A percentile compares a stretch with the other conserved stretches of the same genome.
Conservation (phyloP, 148 eudicot species). For the Rhododendron simsii region DNA sequence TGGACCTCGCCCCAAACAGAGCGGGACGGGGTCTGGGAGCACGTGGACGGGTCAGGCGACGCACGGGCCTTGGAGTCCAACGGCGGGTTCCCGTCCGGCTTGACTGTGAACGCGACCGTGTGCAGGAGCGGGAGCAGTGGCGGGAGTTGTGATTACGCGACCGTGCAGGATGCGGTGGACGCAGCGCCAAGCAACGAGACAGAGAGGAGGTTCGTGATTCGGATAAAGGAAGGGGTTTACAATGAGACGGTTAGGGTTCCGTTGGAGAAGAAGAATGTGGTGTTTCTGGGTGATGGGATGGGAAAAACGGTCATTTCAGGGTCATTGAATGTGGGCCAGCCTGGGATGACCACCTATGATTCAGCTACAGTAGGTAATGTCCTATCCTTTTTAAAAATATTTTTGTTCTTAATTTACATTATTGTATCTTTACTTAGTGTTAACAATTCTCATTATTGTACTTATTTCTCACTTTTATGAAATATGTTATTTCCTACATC, state of each 20-base stretch:
- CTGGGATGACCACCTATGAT: slow-evolving; percentile 58
- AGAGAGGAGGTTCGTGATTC: slow-evolving; percentile 43
- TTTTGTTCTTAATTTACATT: neutral
- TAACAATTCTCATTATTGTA: neutral
- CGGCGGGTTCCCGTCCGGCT: slow-evolving; percentile 25
- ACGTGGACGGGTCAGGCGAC: neutral
- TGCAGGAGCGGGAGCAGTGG: slow-evolving; percentile 33
- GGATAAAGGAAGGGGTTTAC: slow-evolving; percentile 64
- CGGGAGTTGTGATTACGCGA: slow-evolving; percentile 25
- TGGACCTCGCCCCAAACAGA: slow-evolving; percentile 68
- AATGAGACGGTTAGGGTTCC: slow-evolving; percentile 72
- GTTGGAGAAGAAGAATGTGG: slow-evolving; percentile 64
- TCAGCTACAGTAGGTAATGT: slow-evolving; percentile 81
- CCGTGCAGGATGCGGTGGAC: slow-evolving; percentile 69
- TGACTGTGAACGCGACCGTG: slow-evolving; percentile 47
- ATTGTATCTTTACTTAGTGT: neutral
- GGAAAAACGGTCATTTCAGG: slow-evolving; percentile 84
- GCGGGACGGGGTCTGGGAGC: slow-evolving; percentile 75
- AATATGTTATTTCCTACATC: accelerated
- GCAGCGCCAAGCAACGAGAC: slow-evolving; percentile 36
- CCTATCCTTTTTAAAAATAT: no score
- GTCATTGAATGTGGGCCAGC: slow-evolving; percentile 38
- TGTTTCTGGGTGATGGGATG: slow-evolving; percentile 78
- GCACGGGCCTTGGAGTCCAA: slow-evolving; percentile 9
- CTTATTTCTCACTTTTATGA: no score